Base-by-base conservation (phyloP, 2,329 filamentous ascomycete species). In the Polytolypa hystricis region DNA sequence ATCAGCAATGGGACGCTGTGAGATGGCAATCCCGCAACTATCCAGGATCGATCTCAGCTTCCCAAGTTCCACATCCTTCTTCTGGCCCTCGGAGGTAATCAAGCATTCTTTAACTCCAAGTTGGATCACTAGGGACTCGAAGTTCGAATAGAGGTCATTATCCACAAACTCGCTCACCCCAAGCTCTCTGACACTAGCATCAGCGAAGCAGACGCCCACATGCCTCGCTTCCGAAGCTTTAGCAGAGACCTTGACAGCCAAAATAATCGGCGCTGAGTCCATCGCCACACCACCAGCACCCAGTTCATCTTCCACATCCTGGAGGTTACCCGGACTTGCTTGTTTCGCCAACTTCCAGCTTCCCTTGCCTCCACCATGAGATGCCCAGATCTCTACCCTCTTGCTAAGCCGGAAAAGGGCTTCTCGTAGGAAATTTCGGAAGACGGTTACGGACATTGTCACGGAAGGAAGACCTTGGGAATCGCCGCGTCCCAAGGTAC, bases 151-250 rank as follows among this genome's bases (percentile, higher is more conserved):
- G 7, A 95, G 70, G 55, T 98, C 91, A 54, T 96, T 98, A 68
- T 98, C 91, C n/a, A 94, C 74, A 47, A 98, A 98, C 56, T 98
- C 93, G 67, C 84, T 94, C 37, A 98, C 86, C 6, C 91, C 91
- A 2, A 98, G 72, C 65, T 98, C 91, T 35, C 91, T 74, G 17
- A 96, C 89, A 47, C 85, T 95, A 1, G 93, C 91, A 66, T 98
- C 91, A 5, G 91, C 93, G 55, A 98, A 98, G 62, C 91, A 96
- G 4, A 98, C 89, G 6, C 91, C 91, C 0, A 98, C 81, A 46
- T 74, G 84, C 30, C 91, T 74, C 4, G 81, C 84, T 57, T 96
- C 89, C 0, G 74, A 74, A 1, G 85, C 84, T 55, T 83, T 93
- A n/a, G 85, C 77, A 0, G 83, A 82, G 16, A 96, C 79, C 60